Evolutionary conservation across 352 stramenopile genomes (phyloP), one percentile per base, ranked within the genome.

Genomic region (Phytophthora pseudosyringae): DNA sequence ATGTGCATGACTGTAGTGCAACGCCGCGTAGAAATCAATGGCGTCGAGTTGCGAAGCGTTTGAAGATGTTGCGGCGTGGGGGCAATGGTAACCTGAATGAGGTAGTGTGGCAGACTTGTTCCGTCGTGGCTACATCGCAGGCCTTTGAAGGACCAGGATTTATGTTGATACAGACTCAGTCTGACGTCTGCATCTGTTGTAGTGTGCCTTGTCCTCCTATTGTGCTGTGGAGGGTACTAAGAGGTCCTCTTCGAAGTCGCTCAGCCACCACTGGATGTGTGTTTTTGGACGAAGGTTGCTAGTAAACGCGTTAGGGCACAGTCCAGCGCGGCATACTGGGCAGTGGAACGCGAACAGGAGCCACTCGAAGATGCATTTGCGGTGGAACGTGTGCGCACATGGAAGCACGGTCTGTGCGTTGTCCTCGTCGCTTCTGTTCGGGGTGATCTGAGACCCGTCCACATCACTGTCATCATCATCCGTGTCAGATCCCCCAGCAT

Each of bases 311-410:
- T 64, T 59, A 3, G 73, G 74, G 9, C 73, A 76, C 12, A 89
- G 59, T n/a, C 65, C 67, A 4, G 45, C 61, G 39, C 78, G 78
- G 64, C 82, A 91, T 35, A 88, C 57, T 1, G 80, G 82, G 44
- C 82, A 91, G 47, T 88, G 79, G 58, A 81, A 83, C 59, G 88
- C 65, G 53, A 88, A 81, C 16, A 86, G 48, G 11, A 91, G 68
- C 82, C 82, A 91, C 72, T 88, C 67, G 33, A 83, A 88, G 21
- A 89, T 65, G 64, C 82, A 89, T 33, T 79, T 68, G 21, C 82
- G 76, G 68, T 88, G 82, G 64, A 53, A 40, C 6, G 29, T 31
- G 9, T 53, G 46, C 31, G 21, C 21, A 15, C 45, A 52, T 7
- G 45, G 45, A 12, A 52, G 45, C 1, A 40, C 15, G 11, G 26